These are phyloP conservation scores for Aspergillus wentii DNA, from an alignment of 495 filamentous ascomycete genomes.

Conservation along the genomic window DNA sequence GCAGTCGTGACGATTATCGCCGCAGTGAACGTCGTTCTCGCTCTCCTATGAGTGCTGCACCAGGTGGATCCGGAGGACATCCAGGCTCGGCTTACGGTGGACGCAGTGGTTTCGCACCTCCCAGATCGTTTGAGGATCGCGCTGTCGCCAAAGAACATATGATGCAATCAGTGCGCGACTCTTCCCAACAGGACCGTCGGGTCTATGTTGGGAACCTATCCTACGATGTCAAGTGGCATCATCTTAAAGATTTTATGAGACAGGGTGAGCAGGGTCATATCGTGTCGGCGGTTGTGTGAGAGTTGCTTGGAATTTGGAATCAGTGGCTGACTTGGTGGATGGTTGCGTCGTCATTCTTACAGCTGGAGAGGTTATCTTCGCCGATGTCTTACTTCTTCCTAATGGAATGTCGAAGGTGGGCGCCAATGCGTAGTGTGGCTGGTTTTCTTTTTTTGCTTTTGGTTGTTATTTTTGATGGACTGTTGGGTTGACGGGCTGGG, in stretches of 20 bases:
- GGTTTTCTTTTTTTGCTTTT: slow-evolving; percentile 52
- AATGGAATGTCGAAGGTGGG: slow-evolving; percentile 99
- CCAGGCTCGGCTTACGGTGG: slow-evolving; percentile 54
- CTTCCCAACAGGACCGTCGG: slow-evolving; percentile 95
- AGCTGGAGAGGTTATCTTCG: slow-evolving; percentile 99
- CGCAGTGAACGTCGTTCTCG: slow-evolving; percentile 74
- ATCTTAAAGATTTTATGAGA: slow-evolving; percentile 99
- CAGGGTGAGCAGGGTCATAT: slow-evolving; percentile 68
- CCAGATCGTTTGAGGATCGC: slow-evolving; percentile 78
- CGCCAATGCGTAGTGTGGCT: slow-evolving; percentile 87
- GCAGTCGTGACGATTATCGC: slow-evolving; percentile 84
- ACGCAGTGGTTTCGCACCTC: slow-evolving; percentile 54
- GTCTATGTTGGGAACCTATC: slow-evolving; percentile 99
- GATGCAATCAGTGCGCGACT: slow-evolving; percentile 89
- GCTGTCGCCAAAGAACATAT: slow-evolving; percentile 83
- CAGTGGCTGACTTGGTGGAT: slow-evolving; percentile 29
- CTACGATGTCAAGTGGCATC: slow-evolving; percentile 99
- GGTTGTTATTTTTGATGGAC: slow-evolving; percentile 75
- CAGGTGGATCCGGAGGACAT: slow-evolving; percentile 63
- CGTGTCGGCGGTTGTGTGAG: slow-evolving; percentile 15
- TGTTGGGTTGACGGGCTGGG: slow-evolving; percentile 99
- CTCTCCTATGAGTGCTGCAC: slow-evolving; percentile 79
- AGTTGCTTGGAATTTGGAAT: slow-evolving; percentile 13
- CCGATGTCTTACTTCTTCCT: slow-evolving; percentile 98
- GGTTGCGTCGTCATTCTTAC: slow-evolving; percentile 19